phyloP scores from a whole-genome alignment of 352 stramenopile species.

The Globisporangium perplexum region DNA sequence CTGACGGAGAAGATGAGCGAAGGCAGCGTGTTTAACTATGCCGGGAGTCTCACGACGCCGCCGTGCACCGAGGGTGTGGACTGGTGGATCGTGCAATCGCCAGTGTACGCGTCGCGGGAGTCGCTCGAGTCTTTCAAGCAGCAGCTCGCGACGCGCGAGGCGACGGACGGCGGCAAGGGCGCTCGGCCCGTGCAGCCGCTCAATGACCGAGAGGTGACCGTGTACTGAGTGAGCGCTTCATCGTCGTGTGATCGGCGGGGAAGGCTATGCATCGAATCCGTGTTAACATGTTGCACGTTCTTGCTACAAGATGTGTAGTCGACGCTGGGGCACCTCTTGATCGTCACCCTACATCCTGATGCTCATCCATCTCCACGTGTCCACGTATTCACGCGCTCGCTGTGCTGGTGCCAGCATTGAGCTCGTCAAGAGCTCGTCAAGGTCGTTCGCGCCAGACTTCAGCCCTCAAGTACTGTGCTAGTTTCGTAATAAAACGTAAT shows the following conservation, averaged over 20 bases:
- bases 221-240: conserved; percentile 6
- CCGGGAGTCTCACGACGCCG: conserved; percentile 57
- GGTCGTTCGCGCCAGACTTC: too few species aligned
- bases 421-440: too few species aligned
- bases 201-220: conserved; percentile 7
- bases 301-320: too few species aligned
- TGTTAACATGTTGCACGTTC: too few species aligned
- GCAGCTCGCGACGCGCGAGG: conserved; percentile 11
- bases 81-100: conserved; percentile 52
- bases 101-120: conserved; percentile 2
- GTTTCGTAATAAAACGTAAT: neutral
- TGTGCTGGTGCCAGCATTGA: too few species aligned
- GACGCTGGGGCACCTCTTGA: too few species aligned
- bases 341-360: too few species aligned
- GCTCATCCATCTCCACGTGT: too few species aligned
- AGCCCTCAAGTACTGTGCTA: too few species aligned
- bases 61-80: conserved; percentile 44
- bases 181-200: conserved; percentile 13
- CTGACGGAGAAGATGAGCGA: conserved; percentile 11
- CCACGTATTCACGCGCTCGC: too few species aligned
- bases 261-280: too few species aligned
- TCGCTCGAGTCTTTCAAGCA: conserved; percentile 13
- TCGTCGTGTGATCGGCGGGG: neutral
- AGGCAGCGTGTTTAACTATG: conserved; percentile 54
- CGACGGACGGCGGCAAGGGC: conserved; percentile 10